Evolutionary conservation across 495 filamentous ascomycete genomes (phyloP), one percentile per base, ranked within the genome.

Genomic region (Penicillium mononematosum): DNA sequence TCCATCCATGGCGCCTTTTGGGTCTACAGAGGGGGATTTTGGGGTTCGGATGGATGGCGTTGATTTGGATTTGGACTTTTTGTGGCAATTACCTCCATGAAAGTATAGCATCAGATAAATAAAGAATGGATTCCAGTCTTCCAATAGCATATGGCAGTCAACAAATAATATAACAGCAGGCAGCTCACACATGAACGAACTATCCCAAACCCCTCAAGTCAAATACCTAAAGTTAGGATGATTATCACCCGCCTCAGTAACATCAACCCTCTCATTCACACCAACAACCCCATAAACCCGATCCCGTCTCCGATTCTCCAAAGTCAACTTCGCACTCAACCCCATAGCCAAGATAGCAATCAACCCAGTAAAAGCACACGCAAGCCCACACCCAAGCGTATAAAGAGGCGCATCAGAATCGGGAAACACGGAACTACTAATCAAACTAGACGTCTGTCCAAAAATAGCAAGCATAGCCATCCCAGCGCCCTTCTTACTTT

Each of bases 401-500:
- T 69, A 73, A 47, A 65, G 48, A 2, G 70, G 69, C 7, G 59
- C 52, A 34, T 70, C 67, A 9, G 53, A 27, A 32, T 64, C 53
- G 0, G 68, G 68, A 45, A 68, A 70, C 12, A 64, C 63, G 14
- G 65, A 63, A 27, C 61, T 66, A 47, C 68, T 68, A 14, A 68
- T 56, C 27, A 70, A 60, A 43, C 63, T 66, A 12, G 63, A 67
- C 29, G 66, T 69, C 50, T 71, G 66, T n/a, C 70, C 71, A 52
- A 74, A 62, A 11, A 68, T 50, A 45, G 61, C 64, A 16, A 72
- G 56, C 34, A 74, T 42, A 4, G 69, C 65, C 57, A 72, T 63
- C 1, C 70, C 70, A 10, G 58, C 68, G 7, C 67, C 69, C 25
- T 66, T 64, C 53, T 73, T 72, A 19, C 68, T 70, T 16, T 69